phyloP scores from a whole-genome alignment of 805 yeast species.

The Myxozyma neglecta region DNA sequence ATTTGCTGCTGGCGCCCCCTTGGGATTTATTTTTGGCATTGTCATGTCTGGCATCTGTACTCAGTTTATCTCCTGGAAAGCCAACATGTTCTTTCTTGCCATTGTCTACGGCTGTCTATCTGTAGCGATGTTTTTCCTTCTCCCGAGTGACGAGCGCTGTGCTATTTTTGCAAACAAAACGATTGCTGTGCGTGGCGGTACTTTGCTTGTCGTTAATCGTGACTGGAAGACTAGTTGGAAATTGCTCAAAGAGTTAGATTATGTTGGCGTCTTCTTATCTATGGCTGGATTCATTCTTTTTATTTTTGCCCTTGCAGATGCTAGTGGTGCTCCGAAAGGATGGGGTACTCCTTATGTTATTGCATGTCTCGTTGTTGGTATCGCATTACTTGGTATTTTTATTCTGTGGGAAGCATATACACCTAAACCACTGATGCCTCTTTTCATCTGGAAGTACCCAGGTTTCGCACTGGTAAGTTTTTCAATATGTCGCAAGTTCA shows the following conservation, averaged over 20 bases:
- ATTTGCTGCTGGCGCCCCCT: slow-evolving; percentile 52
- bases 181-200: slow-evolving; percentile 29
- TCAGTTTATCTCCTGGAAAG: slow-evolving; percentile 45
- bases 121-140: slow-evolving; percentile 35
- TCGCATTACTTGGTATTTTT: slow-evolving; percentile 41
- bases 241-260: slow-evolving; percentile 44
- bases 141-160: slow-evolving; percentile 43
- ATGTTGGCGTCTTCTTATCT: slow-evolving; percentile 47
- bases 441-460: slow-evolving; percentile 45
- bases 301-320: slow-evolving; percentile 49
- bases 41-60: slow-evolving; percentile 49
- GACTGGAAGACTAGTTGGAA: slow-evolving; percentile 40
- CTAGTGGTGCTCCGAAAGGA: slow-evolving; percentile 43
- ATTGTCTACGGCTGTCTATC: slow-evolving; percentile 42
- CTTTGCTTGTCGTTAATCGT: slow-evolving; percentile 42
- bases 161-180: slow-evolving; percentile 6
- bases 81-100: slow-evolving; percentile 46
- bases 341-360: slow-evolving; percentile 52
- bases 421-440: slow-evolving; percentile 49
- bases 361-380: slow-evolving; percentile 47
- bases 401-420: slow-evolving; percentile 45
- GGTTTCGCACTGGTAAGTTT: slow-evolving; percentile 44
- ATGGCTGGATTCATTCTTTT: slow-evolving; percentile 46
- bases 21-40: slow-evolving; percentile 48
- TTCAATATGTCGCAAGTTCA: background rate